These are phyloP conservation scores for Xenoacremonium recifei DNA, from an alignment of 2,329 filamentous ascomycete genomes.

Conservation along the genomic window DNA sequence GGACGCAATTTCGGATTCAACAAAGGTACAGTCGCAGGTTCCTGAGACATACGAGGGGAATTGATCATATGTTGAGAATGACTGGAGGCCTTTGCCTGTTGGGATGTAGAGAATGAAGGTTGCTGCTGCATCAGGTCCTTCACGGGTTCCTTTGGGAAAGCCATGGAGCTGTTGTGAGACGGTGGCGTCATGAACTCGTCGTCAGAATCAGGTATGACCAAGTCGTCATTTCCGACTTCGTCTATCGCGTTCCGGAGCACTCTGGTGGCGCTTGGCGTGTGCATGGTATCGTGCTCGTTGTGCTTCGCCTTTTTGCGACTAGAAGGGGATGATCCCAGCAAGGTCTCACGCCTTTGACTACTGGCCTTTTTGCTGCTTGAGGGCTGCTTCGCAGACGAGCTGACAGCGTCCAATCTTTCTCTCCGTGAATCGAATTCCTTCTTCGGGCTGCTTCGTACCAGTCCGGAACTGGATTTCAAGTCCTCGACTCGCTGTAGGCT, in stretches of 20 bases:
- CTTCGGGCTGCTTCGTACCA: slow-evolving; percentile 8
- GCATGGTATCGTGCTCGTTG: slow-evolving; percentile 3
- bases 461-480: slow-evolving; percentile 4
- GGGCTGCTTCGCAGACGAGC: slow-evolving; percentile 27
- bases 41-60: neutral
- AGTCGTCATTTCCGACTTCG: slow-evolving; percentile 27
- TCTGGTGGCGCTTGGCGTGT: neutral
- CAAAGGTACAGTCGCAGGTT: neutral
- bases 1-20: too few relatives aligned
- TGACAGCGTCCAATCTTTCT: slow-evolving; percentile 17
- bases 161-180: slow-evolving; percentile 21
- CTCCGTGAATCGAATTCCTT: slow-evolving; percentile 6
- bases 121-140: neutral
- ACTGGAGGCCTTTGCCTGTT: neutral
- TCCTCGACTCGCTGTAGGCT: slow-evolving; percentile 18
- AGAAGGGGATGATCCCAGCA: slow-evolving; percentile 3
- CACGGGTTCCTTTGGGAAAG: slow-evolving; percentile 6
- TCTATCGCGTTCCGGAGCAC: neutral
- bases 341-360: slow-evolving; percentile 8
- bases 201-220: slow-evolving; percentile 55
- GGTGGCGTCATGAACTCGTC: slow-evolving; percentile 48
- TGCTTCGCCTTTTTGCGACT: slow-evolving; percentile 8
- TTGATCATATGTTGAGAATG: neutral
- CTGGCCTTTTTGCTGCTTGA: too few relatives aligned
- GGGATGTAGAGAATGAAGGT: neutral